phyloP scores from a whole-genome alignment of 2,329 filamentous ascomycete genomes.

The Colletotrichum truncatum region DNA sequence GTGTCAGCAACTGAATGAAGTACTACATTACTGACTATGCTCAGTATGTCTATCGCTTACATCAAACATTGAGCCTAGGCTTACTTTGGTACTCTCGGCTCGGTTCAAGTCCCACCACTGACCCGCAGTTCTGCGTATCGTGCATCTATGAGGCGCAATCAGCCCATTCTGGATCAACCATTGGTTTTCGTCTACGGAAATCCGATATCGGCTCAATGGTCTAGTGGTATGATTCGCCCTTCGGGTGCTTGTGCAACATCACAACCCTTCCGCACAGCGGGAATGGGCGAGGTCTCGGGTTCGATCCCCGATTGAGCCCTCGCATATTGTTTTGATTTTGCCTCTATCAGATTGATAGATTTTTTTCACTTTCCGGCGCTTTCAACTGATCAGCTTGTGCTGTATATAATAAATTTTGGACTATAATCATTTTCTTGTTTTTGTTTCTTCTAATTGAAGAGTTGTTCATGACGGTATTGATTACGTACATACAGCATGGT shows the following conservation, averaged over 20 bases:
- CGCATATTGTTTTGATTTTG: background rate
- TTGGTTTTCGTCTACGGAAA: background rate
- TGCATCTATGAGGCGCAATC: background rate
- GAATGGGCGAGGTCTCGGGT: slow-evolving; percentile 21
- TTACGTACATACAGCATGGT: no score
- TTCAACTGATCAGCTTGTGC: no score
- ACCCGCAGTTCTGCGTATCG: background rate
- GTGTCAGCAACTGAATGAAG: no score
- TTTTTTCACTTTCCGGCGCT: no score
- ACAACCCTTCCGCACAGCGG: slow-evolving; percentile 2
- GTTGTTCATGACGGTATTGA: no score
- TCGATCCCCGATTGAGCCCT: slow-evolving; percentile 18
- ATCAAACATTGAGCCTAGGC: background rate
- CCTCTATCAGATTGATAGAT: no score
- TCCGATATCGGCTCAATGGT: slow-evolving; percentile 17
- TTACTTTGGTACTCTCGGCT: background rate
- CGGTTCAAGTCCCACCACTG: background rate
- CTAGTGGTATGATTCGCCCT: slow-evolving; percentile 25
- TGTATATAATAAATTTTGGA: no score
- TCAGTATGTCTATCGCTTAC: no score
- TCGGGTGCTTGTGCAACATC: slow-evolving; percentile 10
- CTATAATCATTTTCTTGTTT: no score
- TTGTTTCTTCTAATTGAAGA: no score
- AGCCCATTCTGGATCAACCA: background rate
- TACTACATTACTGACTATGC: no score